Base-by-base conservation (phyloP, 441 rosid species). In the Pelargonium fulgidum region DNA sequence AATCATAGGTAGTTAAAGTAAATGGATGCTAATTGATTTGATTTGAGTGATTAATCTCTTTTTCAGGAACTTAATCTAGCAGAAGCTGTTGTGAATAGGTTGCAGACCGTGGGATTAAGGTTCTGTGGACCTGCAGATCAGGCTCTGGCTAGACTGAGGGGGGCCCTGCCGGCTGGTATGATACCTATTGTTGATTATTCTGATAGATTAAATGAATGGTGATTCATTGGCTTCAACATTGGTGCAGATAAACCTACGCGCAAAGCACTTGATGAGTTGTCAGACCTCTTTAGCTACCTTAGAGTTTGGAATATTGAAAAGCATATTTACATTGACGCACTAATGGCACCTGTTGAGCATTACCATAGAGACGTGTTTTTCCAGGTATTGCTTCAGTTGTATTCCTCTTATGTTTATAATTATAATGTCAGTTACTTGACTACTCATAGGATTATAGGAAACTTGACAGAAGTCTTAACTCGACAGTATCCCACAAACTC, bases 61-160 rank as follows among this genome's bases (percentile, higher is more conserved):
- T 72, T 79, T 75, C 91, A 93, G 99, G 99, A 89, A 75, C 84
- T 93, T 77, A 83, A 88, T 72, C 86, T 93, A 78, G 95, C 81
- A 66, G 99, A 88, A 82, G 96, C 89, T 79, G 86, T 82, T 72
- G 99, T 91, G 70, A 91, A 93, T 80, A 88, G 96, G 81, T 81
- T 93, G 82, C 96, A 91, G 85, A 88, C 95, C 70, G 97, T 89
- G 77, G 90, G 86, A 68, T 84, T 86, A 73, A 86, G 99, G 82
- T 93, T 93, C 78, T 93, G 97, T 79, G 97, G 96, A 77, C 73
- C 88, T 82, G 91, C 89, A 69, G 91, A 91, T 73, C 93, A 89
- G 76, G 96, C 95, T 66, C 92, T 93, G 79, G 92, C 99, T 75
- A 87, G 99, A 66, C 76, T 93, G 79, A 85, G 96, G 79, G 99